Percentiles rank a stretch among this genome's conserved stretches.
These are phyloP conservation scores for Saccharomyces hybrid DNA, from an alignment of 1,139 yeast species.

Conservation along the genomic window DNA sequence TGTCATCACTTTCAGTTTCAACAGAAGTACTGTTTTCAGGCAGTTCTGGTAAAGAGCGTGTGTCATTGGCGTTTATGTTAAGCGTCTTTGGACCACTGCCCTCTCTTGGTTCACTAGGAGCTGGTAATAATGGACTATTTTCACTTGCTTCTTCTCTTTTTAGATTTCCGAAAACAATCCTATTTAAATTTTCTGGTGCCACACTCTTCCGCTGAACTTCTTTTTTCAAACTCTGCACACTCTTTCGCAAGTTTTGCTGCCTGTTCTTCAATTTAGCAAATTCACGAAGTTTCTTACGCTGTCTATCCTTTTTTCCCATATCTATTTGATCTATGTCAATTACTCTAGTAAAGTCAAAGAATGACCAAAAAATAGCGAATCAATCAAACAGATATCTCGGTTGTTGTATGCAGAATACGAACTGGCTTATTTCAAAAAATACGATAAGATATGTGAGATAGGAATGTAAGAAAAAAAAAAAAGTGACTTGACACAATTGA, in stretches of 20 bases:
- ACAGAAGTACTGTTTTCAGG: not conserved
- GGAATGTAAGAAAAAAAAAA: not conserved
- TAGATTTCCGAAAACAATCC: not conserved
- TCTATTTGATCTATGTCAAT: not conserved
- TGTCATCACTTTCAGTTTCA: not conserved
- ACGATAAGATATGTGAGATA: not conserved
- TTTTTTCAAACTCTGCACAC: not conserved
- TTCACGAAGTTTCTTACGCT: constrained; percentile 13
- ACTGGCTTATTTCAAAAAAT: not conserved
- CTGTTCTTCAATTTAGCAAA: constrained; percentile 11
- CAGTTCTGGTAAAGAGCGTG: not conserved
- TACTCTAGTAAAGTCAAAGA: not conserved
- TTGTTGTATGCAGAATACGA: not conserved
- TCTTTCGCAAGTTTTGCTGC: not conserved
- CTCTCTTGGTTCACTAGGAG: not conserved
- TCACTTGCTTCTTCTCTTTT: not conserved
- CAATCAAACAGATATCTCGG: not conserved
- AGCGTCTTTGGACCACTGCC: not conserved
- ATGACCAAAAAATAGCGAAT: not conserved
- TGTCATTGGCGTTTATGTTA: not conserved
- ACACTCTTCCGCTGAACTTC: not conserved
- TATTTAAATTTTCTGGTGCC: not conserved
- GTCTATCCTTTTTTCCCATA: constrained; percentile 15
- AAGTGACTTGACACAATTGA: not conserved
- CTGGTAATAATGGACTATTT: not conserved